Base-by-base conservation (phyloP, 768 basidiomycete genomes). In the Lepiota brunneoincarnata region DNA sequence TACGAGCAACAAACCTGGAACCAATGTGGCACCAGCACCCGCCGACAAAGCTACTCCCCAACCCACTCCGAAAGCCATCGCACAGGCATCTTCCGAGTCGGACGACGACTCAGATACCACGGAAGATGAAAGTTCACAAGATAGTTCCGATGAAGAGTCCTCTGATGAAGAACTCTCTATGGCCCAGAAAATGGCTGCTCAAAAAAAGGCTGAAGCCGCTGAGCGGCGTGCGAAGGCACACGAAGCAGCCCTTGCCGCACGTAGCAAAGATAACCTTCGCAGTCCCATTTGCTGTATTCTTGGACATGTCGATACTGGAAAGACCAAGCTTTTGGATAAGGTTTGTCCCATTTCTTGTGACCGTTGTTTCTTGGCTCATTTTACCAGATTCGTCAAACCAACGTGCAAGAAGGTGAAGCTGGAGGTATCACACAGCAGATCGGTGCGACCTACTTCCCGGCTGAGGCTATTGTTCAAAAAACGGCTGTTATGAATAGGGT, bases 381-480 rank as follows among this genome's bases (percentile, higher is more conserved):
- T 46, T 6, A 41, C 43, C 51, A 97, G 93, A 99, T 99, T 67
- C 94, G 97, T 61, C 96, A 98, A 87, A 98, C 96, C 4, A 98
- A 98, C 61, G 97, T 99, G 18, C 95, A 98, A 72, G 97, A 98
- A 67, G 97, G 97, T 51, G 97, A 99, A 81, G 97, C 97, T 2
- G 97, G 97, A 60, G 97, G 97, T 74, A 99, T 99, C 69, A 99
- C 97, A 0, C 97, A 98, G 70, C 97, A 99, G 69, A 99, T 99
- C 60, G 97, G 97, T 78, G 97, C 97, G 18, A 98, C 97, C 0
- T 99, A 95, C 77, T 98, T 99, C 84, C 97, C 97, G 34, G 87
- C 89, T 28, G 90, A 93, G 4, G 95, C 96, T 6, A 97, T 99
- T 70, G 84, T 86, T 72, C 82, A 81, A 37, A 98, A 98, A 79